phyloP scores from a whole-genome alignment of 805 yeast genomes.

The Komagataella pastoris region DNA sequence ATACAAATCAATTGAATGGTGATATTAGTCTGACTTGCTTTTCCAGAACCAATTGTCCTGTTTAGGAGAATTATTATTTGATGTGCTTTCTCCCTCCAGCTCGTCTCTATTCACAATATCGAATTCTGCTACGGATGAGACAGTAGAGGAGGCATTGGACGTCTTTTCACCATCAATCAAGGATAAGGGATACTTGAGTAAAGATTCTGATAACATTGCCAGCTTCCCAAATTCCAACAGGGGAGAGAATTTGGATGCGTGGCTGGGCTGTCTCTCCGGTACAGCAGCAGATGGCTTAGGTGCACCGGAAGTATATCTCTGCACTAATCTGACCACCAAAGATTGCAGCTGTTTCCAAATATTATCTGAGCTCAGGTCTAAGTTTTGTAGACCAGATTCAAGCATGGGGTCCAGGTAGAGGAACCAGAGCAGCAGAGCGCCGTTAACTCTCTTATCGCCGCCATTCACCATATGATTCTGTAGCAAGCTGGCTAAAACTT shows the following conservation, averaged over 20 bases:
- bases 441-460: conserved; percentile 9
- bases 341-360: conserved; percentile 4
- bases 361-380: conserved; percentile 1
- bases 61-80: not conserved
- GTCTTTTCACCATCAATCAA: not conserved
- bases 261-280: not conserved
- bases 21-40: not conserved
- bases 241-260: not conserved
- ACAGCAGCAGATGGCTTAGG: not conserved
- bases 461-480: conserved; percentile 4
- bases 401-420: conserved; percentile 24
- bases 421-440: conserved; percentile 27
- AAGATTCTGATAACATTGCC: not conserved
- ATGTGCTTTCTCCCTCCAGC: not conserved
- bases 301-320: not conserved
- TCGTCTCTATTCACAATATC: not conserved
- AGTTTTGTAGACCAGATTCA: conserved; percentile 10
- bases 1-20: not conserved
- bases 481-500: conserved; percentile 4
- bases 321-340: not conserved
- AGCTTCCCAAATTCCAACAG: not conserved
- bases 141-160: not conserved
- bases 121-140: not conserved
- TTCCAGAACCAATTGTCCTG: not conserved
- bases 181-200: not conserved